Base-by-base conservation (phyloP, 331 rosid species). In the Acacia pycnantha region DNA sequence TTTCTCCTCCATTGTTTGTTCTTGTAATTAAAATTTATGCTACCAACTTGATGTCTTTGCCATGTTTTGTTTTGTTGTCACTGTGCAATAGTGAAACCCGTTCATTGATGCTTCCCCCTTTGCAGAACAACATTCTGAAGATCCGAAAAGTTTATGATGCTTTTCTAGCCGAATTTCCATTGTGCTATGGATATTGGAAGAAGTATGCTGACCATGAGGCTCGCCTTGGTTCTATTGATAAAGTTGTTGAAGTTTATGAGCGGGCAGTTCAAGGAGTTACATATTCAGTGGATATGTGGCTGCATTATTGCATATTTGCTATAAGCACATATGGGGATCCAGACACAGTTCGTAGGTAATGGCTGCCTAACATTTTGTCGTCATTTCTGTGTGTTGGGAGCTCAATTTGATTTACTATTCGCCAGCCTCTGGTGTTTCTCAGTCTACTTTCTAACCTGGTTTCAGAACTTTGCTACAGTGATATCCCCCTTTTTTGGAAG, bases 131-230 rank as follows among this genome's bases (percentile, higher is more conserved):
- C 90, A 86, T 96, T 58, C 54, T 88, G 91, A 93, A 91, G 90
- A 88, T 96, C 41, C 89, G 91, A 54, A 92, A 92, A 89, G 97
- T 94, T 83, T 96, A 94, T 85, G 99, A 96, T 87, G 87, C 97
- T 58, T 96, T 96, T 89, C 83, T 96, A 76, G 97, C 90, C 1
- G 99, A 96, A 77, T 96, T 96, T 86, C 99, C 99, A 13, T 76
- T 96, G 87, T 96, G 99, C 86, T 96, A 92, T 82, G 99, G 99
- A 56, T 96, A 96, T 82, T 96, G 99, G 99, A 96, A 96, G 94
- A 96, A 96, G 91, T 96, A 96, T 84, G 97, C 99, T 16, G 98
- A 96, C 72, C 99, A 96, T 9, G 99, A 94, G 89, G 91, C 95
- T 18, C 98, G 88, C 14, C 85, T 90, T 58, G 98, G 99, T 16